Evolutionary conservation across 2,329 filamentous ascomycete genomes (phyloP).

Genomic region (Diaporthe velutina): DNA sequence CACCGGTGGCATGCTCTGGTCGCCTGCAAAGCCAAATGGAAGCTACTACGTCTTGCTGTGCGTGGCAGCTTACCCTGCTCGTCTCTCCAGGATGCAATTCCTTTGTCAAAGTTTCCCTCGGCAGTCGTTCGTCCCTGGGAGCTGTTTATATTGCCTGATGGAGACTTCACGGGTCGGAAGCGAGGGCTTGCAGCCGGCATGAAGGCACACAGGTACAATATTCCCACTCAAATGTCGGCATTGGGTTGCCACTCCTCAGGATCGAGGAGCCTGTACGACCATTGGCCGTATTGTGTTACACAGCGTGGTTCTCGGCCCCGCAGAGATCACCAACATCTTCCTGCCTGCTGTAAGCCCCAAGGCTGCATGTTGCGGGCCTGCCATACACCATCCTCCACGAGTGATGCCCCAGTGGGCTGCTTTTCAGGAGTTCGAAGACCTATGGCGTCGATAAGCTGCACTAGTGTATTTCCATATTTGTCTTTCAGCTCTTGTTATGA

Average conservation of each 20-base stretch:
- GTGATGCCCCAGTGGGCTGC: not conserved
- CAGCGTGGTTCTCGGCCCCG: not conserved
- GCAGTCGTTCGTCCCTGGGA: too few species aligned
- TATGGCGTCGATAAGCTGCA: not conserved
- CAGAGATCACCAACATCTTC: not conserved
- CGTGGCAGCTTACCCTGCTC: not conserved
- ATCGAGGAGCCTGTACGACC: not conserved
- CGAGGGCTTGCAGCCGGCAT: slow-evolving; percentile 14
- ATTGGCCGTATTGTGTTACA: not conserved
- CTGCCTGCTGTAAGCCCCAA: not conserved
- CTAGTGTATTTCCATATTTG: not conserved
- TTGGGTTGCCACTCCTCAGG: not conserved
- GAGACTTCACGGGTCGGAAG: not conserved
- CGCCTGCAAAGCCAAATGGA: too few species aligned
- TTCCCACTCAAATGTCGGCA: too few species aligned
- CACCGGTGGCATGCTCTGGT: not conserved
- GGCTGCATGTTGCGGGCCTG: not conserved
- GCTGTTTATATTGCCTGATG: not conserved
- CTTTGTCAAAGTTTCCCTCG: not conserved
- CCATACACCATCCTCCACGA: not conserved
- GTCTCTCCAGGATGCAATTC: not conserved
- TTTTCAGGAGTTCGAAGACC: not conserved
- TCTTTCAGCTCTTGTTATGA: not conserved
- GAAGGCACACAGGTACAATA: not conserved
- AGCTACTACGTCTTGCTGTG: not conserved